Percentiles rank a stretch among this genome's conserved stretches.
phyloP scores from a whole-genome alignment of 768 basidiomycete species.

The Auricularia sp. region DNA sequence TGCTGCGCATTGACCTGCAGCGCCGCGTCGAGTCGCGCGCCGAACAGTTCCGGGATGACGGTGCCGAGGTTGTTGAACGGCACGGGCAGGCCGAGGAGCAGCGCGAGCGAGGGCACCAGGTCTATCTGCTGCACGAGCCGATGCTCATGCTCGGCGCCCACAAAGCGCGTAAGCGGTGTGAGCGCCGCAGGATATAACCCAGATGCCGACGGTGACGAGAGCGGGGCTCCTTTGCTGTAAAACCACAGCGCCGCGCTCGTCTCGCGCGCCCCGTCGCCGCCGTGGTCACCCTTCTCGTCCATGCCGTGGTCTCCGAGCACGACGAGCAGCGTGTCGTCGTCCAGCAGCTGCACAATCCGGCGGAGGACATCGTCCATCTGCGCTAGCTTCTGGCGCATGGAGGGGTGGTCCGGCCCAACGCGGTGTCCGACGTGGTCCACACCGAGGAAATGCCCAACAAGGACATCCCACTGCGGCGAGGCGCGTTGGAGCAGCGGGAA shows the following conservation, averaged over 20 bases:
- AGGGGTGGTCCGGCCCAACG: constrained; percentile 79
- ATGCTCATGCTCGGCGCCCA: constrained; percentile 21
- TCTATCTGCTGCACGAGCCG: constrained; percentile 88
- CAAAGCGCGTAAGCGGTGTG: constrained; percentile 10
- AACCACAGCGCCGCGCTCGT: constrained; percentile 85
- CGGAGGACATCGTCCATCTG: constrained; percentile 81
- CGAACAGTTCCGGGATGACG: constrained; percentile 87
- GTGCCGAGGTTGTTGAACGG: constrained; percentile 93
- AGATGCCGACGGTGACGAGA: constrained; percentile 26
- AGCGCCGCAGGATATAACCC: not conserved
- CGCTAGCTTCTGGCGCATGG: constrained; percentile 73
- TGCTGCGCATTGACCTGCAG: constrained; percentile 65
- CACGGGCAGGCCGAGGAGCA: constrained; percentile 86
- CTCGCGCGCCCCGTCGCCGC: constrained; percentile 80
- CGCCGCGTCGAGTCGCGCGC: constrained; percentile 45
- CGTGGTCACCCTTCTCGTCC: constrained; percentile 91
- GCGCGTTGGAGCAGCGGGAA: constrained; percentile 60
- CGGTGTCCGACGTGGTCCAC: constrained; percentile 96
- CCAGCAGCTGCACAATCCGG: constrained; percentile 54
- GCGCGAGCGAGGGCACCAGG: constrained; percentile 76
- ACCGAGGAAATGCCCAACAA: constrained; percentile 89
- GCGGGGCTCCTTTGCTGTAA: constrained; percentile 64
- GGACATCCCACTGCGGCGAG: constrained; percentile 60
- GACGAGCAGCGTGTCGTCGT: constrained; percentile 84
- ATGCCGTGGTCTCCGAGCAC: constrained; percentile 96